These are phyloP conservation scores for Colletotrichum eleusines DNA, from an alignment of 2,329 filamentous ascomycete genomes.

Conservation along the genomic window DNA sequence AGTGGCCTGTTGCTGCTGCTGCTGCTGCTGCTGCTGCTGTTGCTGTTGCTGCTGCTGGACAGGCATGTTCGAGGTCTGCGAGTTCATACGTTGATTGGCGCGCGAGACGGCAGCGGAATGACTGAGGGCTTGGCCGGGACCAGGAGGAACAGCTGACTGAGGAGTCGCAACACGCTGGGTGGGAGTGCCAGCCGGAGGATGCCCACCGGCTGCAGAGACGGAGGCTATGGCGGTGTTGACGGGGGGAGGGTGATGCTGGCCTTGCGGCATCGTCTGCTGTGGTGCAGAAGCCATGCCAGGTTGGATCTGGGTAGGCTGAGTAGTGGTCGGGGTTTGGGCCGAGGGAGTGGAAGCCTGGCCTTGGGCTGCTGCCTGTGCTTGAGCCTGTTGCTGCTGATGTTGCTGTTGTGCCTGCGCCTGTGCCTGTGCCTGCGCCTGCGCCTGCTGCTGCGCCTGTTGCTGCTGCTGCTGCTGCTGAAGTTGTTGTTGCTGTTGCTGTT, in stretches of 20 bases:
- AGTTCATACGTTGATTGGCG: slow-evolving; percentile 57
- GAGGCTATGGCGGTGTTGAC: slow-evolving; percentile 62
- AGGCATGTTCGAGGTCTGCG: slow-evolving; percentile 47
- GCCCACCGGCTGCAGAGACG: slow-evolving; percentile 49
- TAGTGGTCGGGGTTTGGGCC: slow-evolving; percentile 21
- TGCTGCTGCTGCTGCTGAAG: slow-evolving; percentile 46
- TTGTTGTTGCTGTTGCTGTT: slow-evolving; percentile 44
- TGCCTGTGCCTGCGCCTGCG: slow-evolving; percentile 48
- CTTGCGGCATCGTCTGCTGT: slow-evolving; percentile 44
- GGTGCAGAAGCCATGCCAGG: slow-evolving; percentile 17
- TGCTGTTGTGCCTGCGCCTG: slow-evolving; percentile 42
- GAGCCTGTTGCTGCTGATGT: slow-evolving; percentile 46
- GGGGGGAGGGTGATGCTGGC: slow-evolving; percentile 55
- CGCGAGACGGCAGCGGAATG: slow-evolving; percentile 64
- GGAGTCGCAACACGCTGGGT: slow-evolving; percentile 66
- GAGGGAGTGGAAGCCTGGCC: slow-evolving; percentile 36
- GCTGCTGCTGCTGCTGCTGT: slow-evolving; percentile 41
- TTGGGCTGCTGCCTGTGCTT: slow-evolving; percentile 44
- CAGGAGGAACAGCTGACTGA: slow-evolving; percentile 57
- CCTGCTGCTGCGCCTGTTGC: slow-evolving; percentile 38
- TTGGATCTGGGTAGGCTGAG: slow-evolving; percentile 32
- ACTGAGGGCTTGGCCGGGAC: slow-evolving; percentile 57
- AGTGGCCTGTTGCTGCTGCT: slow-evolving; percentile 34
- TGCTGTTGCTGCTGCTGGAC: slow-evolving; percentile 48
- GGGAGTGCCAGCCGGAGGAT: slow-evolving; percentile 60